Conservation (phyloP, 2,329 filamentous ascomycete genomes). For the Diplodia scrobiculata region DNA sequence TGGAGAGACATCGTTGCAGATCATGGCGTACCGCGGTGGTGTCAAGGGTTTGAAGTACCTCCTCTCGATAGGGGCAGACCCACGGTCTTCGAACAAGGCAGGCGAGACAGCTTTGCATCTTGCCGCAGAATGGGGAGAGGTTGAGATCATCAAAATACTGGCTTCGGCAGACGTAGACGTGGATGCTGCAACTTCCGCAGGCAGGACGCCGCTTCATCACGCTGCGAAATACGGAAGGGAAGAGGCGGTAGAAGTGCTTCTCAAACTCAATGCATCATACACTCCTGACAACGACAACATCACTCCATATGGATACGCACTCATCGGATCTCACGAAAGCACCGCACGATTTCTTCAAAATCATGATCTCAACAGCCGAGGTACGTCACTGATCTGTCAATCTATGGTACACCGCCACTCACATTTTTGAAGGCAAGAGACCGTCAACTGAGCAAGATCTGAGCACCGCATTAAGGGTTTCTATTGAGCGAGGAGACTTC, state of each 20-base stretch:
- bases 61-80: background rate
- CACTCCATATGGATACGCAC: background rate
- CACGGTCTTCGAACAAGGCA: too few species aligned
- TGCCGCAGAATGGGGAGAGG: background rate
- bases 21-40: background rate
- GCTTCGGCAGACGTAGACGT: background rate
- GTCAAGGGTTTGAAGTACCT: background rate
- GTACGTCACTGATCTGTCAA: background rate
- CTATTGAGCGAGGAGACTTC: background rate
- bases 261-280: background rate
- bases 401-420: background rate
- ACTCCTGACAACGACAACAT: background rate
- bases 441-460: background rate
- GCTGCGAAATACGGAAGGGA: background rate
- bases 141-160: background rate
- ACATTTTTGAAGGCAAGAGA: too few species aligned
- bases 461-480: background rate
- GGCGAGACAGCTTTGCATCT: background rate
- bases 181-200: background rate
- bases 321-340: background rate
- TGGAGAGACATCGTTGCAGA: background rate
- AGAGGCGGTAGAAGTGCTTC: background rate
- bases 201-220: background rate
- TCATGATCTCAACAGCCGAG: background rate
- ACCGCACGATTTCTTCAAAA: background rate